Conservation (phyloP, 805 yeast genomes). For the Millerozyma miso region DNA sequence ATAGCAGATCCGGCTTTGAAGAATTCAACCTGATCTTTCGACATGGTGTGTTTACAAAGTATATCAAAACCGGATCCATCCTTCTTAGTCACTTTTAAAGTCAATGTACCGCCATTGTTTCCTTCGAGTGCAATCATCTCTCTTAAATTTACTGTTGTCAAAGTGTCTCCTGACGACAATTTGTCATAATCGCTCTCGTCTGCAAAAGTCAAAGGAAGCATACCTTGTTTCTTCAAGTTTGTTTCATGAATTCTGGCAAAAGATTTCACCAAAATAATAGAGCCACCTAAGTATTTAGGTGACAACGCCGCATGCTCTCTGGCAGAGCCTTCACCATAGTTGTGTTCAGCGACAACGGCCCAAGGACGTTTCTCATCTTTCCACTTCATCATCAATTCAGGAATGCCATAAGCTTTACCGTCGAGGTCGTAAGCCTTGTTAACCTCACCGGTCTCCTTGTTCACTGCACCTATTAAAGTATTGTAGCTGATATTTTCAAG, state of each 20-base stretch:
- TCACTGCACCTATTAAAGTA: slow-evolving; percentile 94
- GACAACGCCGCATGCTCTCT: slow-evolving; percentile 98
- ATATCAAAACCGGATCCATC: slow-evolving; percentile 69
- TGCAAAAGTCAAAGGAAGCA: slow-evolving; percentile 91
- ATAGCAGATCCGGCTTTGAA: slow-evolving; percentile 98
- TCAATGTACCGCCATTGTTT: slow-evolving; percentile 78
- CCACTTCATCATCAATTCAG: slow-evolving; percentile 97
- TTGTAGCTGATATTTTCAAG: slow-evolving; percentile 92
- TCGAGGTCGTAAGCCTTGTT: slow-evolving; percentile 85
- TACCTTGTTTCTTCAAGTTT: slow-evolving; percentile 95
- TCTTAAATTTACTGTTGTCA: slow-evolving; percentile 68
- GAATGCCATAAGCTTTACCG: slow-evolving; percentile 74
- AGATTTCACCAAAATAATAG: slow-evolving; percentile 83
- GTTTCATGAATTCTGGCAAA: slow-evolving; percentile 99
- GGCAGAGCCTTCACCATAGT: slow-evolving; percentile 98
- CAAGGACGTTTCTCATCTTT: slow-evolving; percentile 79
- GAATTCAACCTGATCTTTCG: slow-evolving; percentile 90
- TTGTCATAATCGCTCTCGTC: slow-evolving; percentile 85
- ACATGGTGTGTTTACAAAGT: slow-evolving; percentile 90
- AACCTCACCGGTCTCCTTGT: slow-evolving; percentile 95
- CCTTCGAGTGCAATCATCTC: slow-evolving; percentile 82
- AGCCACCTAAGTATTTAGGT: slow-evolving; percentile 92
- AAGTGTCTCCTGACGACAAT: slow-evolving; percentile 69
- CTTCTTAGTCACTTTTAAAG: slow-evolving; percentile 66
- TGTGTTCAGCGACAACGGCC: slow-evolving; percentile 96